Percentiles rank a stretch among this genome's conserved stretches.
Conservation (phyloP, 2,329 filamentous ascomycete species). For the Claviceps sp. region DNA sequence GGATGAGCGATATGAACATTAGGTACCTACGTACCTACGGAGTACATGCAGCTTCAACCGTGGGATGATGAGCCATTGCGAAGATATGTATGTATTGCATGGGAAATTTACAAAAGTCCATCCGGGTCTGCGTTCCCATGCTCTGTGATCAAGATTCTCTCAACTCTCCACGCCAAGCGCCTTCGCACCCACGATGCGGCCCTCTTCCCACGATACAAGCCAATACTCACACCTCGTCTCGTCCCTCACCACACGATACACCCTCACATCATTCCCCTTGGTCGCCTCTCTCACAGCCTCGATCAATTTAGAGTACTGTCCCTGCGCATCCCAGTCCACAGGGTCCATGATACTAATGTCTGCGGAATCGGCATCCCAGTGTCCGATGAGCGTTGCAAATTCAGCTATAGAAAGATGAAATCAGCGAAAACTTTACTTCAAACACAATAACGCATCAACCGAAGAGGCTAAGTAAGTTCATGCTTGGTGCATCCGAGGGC, state of each 20-base stretch:
- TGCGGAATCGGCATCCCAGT: constrained; percentile 37
- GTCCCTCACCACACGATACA: constrained; percentile 57
- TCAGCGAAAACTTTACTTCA: background rate
- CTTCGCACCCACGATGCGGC: constrained; percentile 62
- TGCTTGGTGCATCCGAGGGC: no score
- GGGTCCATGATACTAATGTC: constrained; percentile 53
- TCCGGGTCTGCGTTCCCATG: no score
- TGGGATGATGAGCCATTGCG: no score
- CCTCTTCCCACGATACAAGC: constrained; percentile 52
- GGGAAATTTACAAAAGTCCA: background rate
- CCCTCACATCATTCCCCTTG: constrained; percentile 53
- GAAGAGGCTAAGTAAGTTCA: no score
- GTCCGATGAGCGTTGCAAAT: constrained; percentile 54
- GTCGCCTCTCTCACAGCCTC: constrained; percentile 54
- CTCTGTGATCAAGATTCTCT: background rate
- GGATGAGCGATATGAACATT: no score
- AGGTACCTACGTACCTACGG: no score
- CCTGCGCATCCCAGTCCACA: constrained; percentile 58
- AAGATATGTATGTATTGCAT: background rate
- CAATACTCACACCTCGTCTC: constrained; percentile 64
- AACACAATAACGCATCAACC: no score
- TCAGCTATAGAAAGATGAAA: constrained; percentile 36
- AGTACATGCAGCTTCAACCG: no score
- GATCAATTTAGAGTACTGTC: constrained; percentile 55
- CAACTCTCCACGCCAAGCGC: constrained; percentile 57